Percentiles rank a stretch among this genome's conserved stretches.
phyloP scores from a whole-genome alignment of 768 basidiomycete species.

The Auricularia sp. region DNA sequence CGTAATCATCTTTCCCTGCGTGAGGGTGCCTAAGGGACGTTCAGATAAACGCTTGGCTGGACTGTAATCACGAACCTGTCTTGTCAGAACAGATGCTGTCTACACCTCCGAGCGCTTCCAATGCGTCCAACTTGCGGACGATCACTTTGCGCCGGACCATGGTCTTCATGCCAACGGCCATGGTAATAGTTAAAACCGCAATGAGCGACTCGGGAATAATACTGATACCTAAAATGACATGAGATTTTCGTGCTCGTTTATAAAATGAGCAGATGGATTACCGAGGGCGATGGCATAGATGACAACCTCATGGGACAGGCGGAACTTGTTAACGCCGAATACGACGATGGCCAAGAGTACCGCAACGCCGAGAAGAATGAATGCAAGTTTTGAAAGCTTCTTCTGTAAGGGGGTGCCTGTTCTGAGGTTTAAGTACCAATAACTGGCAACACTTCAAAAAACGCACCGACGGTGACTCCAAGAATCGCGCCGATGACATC shows the following conservation, averaged over 20 bases:
- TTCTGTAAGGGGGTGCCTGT: constrained; percentile 24
- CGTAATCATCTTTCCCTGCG: constrained; percentile 29
- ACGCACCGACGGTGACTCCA: neutral
- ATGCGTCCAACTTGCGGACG: constrained; percentile 51
- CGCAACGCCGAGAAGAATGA: constrained; percentile 22
- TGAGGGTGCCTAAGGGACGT: constrained; percentile 11
- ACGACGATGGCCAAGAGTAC: constrained; percentile 25
- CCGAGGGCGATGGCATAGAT: constrained; percentile 13
- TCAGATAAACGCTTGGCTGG: neutral
- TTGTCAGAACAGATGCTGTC: constrained; percentile 51
- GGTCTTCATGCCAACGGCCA: constrained; percentile 46
- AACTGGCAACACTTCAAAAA: neutral
- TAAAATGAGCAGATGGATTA: constrained; percentile 22
- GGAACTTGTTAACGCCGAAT: neutral
- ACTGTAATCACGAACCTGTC: constrained; percentile 45
- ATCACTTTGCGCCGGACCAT: constrained; percentile 52
- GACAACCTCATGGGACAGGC: neutral
- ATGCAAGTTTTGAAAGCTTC: constrained; percentile 27
- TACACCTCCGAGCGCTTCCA: constrained; percentile 53
- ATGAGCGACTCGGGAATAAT: constrained; percentile 27
- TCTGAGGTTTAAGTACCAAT: neutral
- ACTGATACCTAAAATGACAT: constrained; percentile 24
- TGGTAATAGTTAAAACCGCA: constrained; percentile 45
- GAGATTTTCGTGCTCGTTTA: neutral
- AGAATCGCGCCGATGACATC: constrained; percentile 7